phyloP scores from a whole-genome alignment of 257 asterid genomes.

The Nicotiana obtusifolia region DNA sequence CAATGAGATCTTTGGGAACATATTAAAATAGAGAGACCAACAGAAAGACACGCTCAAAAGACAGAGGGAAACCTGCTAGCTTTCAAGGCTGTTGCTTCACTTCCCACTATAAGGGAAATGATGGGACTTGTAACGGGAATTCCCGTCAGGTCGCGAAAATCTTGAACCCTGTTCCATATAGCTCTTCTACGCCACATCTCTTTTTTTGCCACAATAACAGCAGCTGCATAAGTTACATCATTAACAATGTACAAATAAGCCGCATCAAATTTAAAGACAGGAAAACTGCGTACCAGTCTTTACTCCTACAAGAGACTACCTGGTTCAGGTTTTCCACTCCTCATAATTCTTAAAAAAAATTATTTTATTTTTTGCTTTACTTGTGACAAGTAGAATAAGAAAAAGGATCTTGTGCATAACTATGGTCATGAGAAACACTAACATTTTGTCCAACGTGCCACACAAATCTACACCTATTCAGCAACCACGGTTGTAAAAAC shows the following conservation, averaged over 20 bases:
- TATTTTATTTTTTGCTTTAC: not conserved
- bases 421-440: not conserved
- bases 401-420: not conserved
- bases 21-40: not conserved
- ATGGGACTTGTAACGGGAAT: conserved; percentile 41
- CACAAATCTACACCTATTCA: not conserved
- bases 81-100: conserved; percentile 82
- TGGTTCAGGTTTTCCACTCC: not conserved
- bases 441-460: not conserved
- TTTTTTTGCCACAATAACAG: conserved; percentile 60
- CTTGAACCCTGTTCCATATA: conserved; percentile 55
- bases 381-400: not conserved
- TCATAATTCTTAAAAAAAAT: not conserved
- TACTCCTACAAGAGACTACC: not conserved
- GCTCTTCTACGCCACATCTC: conserved; percentile 88
- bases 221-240: conserved; percentile 49
- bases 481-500: not conserved
- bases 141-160: conserved; percentile 49
- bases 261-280: not conserved
- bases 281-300: not conserved
- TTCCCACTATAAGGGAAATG: conserved; percentile 63
- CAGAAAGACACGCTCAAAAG: not conserved
- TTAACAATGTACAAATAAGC: not conserved
- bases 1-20: conserved; percentile 18
- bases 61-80: conserved; percentile 65